These are phyloP conservation scores for Elaeagnus macrophylla DNA, from an alignment of 306 rosid genomes.

Conservation along the genomic window DNA sequence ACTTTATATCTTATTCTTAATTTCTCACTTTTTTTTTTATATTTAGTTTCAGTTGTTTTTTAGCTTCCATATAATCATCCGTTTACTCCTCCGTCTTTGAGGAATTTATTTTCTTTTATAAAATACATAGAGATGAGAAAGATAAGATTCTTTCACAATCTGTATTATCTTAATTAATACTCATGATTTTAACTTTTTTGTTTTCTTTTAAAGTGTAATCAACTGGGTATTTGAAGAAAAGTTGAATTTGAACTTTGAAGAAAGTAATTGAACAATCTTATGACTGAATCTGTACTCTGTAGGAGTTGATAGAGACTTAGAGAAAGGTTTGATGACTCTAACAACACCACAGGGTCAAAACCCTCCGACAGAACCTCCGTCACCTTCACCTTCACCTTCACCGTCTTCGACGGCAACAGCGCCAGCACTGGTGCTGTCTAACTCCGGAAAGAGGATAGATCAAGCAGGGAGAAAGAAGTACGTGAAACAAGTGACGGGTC, in stretches of 20 bases:
- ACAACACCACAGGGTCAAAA: slow-evolving; percentile 18
- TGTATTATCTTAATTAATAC: too few species aligned
- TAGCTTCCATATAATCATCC: background rate
- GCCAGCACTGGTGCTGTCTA: slow-evolving; percentile 85
- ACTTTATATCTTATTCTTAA: background rate
- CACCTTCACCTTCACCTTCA: slow-evolving; percentile 67
- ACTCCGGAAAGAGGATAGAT: slow-evolving; percentile 91
- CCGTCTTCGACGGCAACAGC: slow-evolving; percentile 51
- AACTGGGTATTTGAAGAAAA: too few species aligned
- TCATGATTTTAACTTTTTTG: too few species aligned
- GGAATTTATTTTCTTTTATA: background rate
- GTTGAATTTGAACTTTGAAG: too few species aligned
- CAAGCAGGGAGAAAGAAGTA: slow-evolving; percentile 95
- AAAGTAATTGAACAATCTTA: background rate
- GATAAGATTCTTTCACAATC: too few species aligned
- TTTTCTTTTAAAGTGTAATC: too few species aligned
- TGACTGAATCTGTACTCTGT: slow-evolving; percentile 7
- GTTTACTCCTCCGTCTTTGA: background rate
- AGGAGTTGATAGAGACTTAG: slow-evolving; percentile 40
- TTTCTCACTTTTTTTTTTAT: background rate
- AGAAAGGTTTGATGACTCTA: slow-evolving; percentile 33
- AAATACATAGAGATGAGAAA: background rate
- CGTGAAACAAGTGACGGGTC: slow-evolving; percentile 95
- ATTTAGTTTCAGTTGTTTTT: too few species aligned
- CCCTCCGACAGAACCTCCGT: slow-evolving; percentile 38